Base-by-base conservation (phyloP, 192 early-diverging fungal genomes). In the Radiomyces spectabilis region DNA sequence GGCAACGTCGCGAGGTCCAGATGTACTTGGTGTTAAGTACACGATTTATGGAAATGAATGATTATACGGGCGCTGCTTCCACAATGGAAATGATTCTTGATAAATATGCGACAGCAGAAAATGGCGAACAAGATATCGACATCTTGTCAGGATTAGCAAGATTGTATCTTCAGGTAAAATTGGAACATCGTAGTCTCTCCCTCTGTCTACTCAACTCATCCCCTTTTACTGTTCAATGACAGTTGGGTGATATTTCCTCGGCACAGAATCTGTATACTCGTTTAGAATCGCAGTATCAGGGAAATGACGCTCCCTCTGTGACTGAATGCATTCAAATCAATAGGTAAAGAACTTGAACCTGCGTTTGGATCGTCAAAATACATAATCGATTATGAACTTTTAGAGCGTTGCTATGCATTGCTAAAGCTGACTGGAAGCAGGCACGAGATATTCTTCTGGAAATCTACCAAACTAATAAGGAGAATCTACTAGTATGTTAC, bases 11-110 rank as follows among this genome's bases (percentile, higher is more conserved):
- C 8, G 60, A 69, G 26, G 51, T 66, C 2, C 73, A 72, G 37
- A 33, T 75, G 3, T 69, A 72, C 46, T 66, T 79, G 9, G 57
- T 79, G 41, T 58, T 79, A 0, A 50, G 65, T 15, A 73, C 72
- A 26, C 69, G 71, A 16, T 46, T 69, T 13, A 61, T 79, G 9
- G 55, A 65, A 9, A 63, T 75, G 34, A 63, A 73, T 24, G 76
- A 78, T 16, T 72, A 57, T 30, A 46, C 69, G 4, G 38, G 56
- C 0, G 70, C 72, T 0, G 68, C 73, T 1, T 53, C 37, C 2
- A 59, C 66, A n/a, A 66, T 71, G 40, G 55, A 68, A 2, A 57
- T 55, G 5, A 49, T 78, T 12, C 39, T 64, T 1, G 32, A 34
- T 12, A 55, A 57, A 15, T 61, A 65, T 5, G 32, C 37, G 0